Percentiles rank a stretch among this genome's conserved stretches.
phyloP scores from a whole-genome alignment of 1,284 basidiomycete species.

The Leccinum angustisporum region DNA sequence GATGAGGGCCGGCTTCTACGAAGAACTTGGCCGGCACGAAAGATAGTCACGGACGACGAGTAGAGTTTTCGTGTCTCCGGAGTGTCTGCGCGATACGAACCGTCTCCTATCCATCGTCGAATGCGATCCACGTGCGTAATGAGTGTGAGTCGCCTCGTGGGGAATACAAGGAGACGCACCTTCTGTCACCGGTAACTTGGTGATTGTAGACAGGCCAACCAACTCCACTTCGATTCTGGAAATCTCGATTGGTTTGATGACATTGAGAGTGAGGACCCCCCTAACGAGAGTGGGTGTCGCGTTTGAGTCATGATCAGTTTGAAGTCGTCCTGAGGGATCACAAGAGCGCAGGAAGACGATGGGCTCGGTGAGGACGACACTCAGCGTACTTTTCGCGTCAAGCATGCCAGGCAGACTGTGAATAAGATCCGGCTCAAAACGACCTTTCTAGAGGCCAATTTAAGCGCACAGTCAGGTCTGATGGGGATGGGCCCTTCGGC shows the following conservation, averaged over 20 bases:
- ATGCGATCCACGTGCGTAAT: background rate
- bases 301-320: too few species aligned
- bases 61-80: conserved; percentile 79
- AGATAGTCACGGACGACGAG: conserved; percentile 74
- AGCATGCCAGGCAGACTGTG: conserved; percentile 11
- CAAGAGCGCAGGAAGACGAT: conserved; percentile 71
- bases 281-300: conserved; percentile 76
- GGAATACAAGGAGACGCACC: conserved; percentile 46
- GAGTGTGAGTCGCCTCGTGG: background rate
- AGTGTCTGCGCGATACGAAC: conserved; percentile 76
- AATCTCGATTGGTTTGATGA: conserved; percentile 84
- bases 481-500: too few species aligned
- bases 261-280: conserved; percentile 79
- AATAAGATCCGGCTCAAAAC: background rate
- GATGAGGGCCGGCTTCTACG: conserved; percentile 61
- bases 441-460: background rate
- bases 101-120: conserved; percentile 55
- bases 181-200: conserved; percentile 68
- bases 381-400: conserved; percentile 41
- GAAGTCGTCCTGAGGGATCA: conserved; percentile 42
- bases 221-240: conserved; percentile 84
- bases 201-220: conserved; percentile 59
- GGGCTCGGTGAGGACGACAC: conserved; percentile 79
- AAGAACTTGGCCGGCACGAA: conserved; percentile 52
- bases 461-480: background rate